Percentiles rank a stretch among this genome's conserved stretches.
Conservation (phyloP, 176 grass and related monocot species). For the Thalia dealbata region DNA sequence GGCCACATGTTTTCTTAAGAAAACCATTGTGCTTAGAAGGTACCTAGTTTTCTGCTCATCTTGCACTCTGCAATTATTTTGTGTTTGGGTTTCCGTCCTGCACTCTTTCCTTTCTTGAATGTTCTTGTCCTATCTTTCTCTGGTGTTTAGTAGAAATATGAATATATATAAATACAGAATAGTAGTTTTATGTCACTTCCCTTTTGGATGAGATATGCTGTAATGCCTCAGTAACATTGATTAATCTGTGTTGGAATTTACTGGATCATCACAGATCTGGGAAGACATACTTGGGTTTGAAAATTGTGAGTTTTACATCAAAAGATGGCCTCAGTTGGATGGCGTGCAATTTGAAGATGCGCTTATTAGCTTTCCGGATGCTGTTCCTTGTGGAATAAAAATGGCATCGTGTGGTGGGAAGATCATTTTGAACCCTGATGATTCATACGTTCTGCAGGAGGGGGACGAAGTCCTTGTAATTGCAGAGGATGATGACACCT, state of each 20-base stretch:
- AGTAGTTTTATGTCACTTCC: background rate
- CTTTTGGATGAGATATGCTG: background rate
- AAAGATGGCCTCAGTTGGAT: constrained; percentile 61
- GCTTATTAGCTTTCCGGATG: constrained; percentile 73
- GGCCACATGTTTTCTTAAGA: background rate
- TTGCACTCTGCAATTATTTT: background rate
- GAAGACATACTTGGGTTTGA: constrained; percentile 79
- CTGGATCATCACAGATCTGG: constrained; percentile 39
- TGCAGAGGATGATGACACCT: constrained; percentile 72
- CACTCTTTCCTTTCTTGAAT: background rate
- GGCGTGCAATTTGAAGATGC: constrained; percentile 69
- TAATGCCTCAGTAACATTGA: background rate
- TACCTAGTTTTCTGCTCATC: background rate
- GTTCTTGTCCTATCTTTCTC: background rate
- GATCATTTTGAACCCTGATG: constrained; percentile 72
- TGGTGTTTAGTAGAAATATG: background rate
- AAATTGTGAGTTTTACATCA: constrained; percentile 83
- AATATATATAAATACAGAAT: background rate
- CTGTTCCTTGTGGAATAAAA: constrained; percentile 70
- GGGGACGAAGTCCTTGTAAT: constrained; percentile 74
- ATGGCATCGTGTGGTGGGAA: constrained; percentile 55
- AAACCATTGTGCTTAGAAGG: background rate
- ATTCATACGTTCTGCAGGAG: constrained; percentile 65
- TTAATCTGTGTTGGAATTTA: constrained; percentile 3
- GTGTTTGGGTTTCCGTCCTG: background rate